phyloP scores from a whole-genome alignment of 352 stramenopile species.

The Phytopythium litorale region DNA sequence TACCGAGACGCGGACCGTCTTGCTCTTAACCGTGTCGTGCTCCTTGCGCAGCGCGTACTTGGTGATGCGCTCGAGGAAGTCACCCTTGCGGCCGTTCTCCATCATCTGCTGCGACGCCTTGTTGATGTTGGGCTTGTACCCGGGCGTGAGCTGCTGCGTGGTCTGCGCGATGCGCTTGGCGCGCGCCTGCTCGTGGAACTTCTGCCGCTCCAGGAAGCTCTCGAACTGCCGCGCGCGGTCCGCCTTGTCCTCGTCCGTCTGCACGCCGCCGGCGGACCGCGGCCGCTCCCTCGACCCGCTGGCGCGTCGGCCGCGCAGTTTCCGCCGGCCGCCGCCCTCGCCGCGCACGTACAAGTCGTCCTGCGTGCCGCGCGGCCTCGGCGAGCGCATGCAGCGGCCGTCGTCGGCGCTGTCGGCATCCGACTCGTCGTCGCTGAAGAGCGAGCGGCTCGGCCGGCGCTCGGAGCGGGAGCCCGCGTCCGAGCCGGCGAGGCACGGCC shows the following conservation, averaged over 20 bases:
- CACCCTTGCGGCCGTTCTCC: constrained; percentile 73
- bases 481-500: constrained; percentile 31
- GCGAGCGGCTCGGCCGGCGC: constrained; percentile 11
- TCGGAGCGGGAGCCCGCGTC: constrained; percentile 10
- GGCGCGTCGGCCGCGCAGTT: constrained; percentile 10
- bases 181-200: constrained; percentile 65
- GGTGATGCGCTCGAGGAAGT: constrained; percentile 78
- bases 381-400: constrained; percentile 14
- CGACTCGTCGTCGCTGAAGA: constrained; percentile 24
- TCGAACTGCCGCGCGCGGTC: constrained; percentile 54
- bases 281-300: constrained; percentile 9
- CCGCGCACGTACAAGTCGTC: constrained; percentile 54
- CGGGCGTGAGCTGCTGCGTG: constrained; percentile 50
- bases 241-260: constrained; percentile 38
- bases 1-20: constrained; percentile 56
- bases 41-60: constrained; percentile 76
- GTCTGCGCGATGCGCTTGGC: constrained; percentile 60
- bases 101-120: constrained; percentile 80
- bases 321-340: constrained; percentile 9
- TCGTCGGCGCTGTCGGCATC: constrained; percentile 21
- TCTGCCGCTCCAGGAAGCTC: constrained; percentile 70
- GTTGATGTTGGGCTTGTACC: constrained; percentile 74
- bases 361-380: constrained; percentile 22
- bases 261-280: constrained; percentile 42
- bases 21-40: constrained; percentile 77